Evolutionary conservation across 2,329 filamentous ascomycete species (phyloP).

Genomic region (Teratosphaeria destructans): DNA sequence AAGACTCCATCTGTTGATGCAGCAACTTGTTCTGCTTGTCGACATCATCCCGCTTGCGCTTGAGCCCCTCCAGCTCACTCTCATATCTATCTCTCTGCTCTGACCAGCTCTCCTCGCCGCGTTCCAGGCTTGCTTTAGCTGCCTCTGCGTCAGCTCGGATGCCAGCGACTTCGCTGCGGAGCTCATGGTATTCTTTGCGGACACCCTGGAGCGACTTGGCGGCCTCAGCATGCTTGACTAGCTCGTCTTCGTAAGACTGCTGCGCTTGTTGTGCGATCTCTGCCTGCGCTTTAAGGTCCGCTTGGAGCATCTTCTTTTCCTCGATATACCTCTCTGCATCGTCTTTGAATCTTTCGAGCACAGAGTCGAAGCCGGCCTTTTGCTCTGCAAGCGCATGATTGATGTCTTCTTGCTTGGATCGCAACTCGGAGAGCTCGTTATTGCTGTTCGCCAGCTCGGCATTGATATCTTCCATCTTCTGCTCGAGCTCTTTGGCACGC

Average conservation of each 20-base stretch:
- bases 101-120: conserved; percentile 80
- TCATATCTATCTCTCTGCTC: conserved; percentile 73
- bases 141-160: conserved; percentile 76
- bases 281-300: conserved; percentile 85
- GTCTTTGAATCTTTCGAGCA: conserved; percentile 72
- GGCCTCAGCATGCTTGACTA: conserved; percentile 93
- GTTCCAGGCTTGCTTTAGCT: conserved; percentile 64
- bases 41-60: conserved; percentile 60
- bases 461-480: conserved; percentile 74
- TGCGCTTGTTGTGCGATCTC: conserved; percentile 89
- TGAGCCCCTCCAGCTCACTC: conserved; percentile 66
- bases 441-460: conserved; percentile 73
- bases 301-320: conserved; percentile 73
- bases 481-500: conserved; percentile 70
- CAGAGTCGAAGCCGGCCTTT: conserved; percentile 65
- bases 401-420: conserved; percentile 69
- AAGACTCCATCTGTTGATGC: conserved; percentile 76
- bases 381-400: conserved; percentile 66
- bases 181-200: conserved; percentile 67
- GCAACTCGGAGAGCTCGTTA: conserved; percentile 67
- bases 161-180: conserved; percentile 68
- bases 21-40: conserved; percentile 84
- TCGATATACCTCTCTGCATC: conserved; percentile 71
- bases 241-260: conserved; percentile 87
- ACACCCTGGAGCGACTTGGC: conserved; percentile 72